Conservation (phyloP, 2,329 filamentous ascomycete species). For the Immersiporthe knoxdaviesiana region DNA sequence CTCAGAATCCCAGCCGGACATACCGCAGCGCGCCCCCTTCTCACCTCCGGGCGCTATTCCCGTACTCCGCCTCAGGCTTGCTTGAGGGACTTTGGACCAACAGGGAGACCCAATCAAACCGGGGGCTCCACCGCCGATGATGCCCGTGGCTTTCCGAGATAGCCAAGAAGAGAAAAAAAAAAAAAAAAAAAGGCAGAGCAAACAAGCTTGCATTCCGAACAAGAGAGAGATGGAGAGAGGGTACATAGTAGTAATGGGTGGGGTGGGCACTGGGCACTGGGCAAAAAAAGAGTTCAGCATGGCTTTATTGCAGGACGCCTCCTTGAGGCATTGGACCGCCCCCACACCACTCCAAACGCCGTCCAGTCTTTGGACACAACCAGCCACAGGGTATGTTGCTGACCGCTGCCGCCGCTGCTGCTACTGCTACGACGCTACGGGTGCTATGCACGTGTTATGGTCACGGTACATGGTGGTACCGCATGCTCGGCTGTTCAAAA, state of each 20-base stretch:
- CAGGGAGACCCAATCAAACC: not conserved
- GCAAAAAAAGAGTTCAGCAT: not conserved
- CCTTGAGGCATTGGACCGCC: not conserved
- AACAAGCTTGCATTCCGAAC: not conserved
- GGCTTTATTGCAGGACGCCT: constrained; percentile 3
- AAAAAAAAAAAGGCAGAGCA: not conserved
- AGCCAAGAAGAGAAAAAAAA: too few species aligned
- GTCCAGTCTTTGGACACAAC: not conserved
- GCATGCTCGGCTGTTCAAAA: too few species aligned
- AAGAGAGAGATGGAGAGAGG: not conserved
- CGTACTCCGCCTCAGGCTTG: constrained; percentile 10
- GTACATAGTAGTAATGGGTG: too few species aligned
- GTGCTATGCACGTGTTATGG: not conserved
- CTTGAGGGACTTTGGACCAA: not conserved
- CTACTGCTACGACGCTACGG: not conserved
- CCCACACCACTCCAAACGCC: not conserved
- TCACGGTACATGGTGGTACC: not conserved
- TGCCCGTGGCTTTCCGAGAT: constrained; percentile 2
- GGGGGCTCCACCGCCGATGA: constrained; percentile 3
- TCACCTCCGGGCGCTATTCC: constrained; percentile 1
- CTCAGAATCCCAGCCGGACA: constrained; percentile 4
- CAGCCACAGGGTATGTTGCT: not conserved
- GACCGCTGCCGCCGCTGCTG: not conserved
- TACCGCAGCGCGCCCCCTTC: not conserved
- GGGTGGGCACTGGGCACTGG: too few species aligned